Evolutionary conservation across 148 eudicot genomes (phyloP).

Genomic region (Vaccinium vitisidaea): DNA sequence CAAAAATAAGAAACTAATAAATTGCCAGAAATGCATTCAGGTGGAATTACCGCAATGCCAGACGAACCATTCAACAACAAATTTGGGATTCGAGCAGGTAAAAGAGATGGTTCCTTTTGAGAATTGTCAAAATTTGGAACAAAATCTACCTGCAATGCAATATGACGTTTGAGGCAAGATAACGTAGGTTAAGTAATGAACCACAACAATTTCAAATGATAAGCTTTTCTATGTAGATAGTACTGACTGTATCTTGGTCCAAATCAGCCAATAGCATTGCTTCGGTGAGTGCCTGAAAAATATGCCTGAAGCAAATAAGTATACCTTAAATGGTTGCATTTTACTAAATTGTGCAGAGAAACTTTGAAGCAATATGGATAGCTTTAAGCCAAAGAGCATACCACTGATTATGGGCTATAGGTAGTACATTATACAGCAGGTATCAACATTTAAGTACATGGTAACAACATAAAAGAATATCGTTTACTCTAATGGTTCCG

Average conservation of each 20-base stretch:
- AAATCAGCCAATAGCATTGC: slow-evolving; percentile 94
- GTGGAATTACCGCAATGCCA: slow-evolving; percentile 81
- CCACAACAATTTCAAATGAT: not conserved
- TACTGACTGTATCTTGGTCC: slow-evolving; percentile 84
- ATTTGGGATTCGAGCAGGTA: slow-evolving; percentile 88
- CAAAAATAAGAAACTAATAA: slow-evolving; percentile 7
- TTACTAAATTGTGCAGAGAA: not conserved
- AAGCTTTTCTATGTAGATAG: slow-evolving; percentile 11
- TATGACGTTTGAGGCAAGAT: not conserved
- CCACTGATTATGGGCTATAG: not conserved
- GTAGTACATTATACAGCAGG: not conserved
- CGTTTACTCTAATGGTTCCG: not conserved
- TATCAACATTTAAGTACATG: not conserved
- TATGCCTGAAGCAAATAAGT: slow-evolving; percentile 17
- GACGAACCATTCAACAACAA: slow-evolving; percentile 88
- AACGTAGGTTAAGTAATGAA: not conserved
- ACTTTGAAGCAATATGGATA: not conserved
- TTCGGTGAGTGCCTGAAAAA: slow-evolving; percentile 84
- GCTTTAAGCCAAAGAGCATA: not conserved
- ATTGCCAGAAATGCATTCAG: slow-evolving; percentile 10
- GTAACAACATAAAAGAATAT: not conserved
- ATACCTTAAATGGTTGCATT: slow-evolving; percentile 10
- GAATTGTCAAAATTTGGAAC: slow-evolving; percentile 91
- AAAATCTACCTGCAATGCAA: slow-evolving; percentile 79
- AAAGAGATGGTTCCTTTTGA: slow-evolving; percentile 84